phyloP scores from a whole-genome alignment of 306 rosid genomes.

The Corylus americana region DNA sequence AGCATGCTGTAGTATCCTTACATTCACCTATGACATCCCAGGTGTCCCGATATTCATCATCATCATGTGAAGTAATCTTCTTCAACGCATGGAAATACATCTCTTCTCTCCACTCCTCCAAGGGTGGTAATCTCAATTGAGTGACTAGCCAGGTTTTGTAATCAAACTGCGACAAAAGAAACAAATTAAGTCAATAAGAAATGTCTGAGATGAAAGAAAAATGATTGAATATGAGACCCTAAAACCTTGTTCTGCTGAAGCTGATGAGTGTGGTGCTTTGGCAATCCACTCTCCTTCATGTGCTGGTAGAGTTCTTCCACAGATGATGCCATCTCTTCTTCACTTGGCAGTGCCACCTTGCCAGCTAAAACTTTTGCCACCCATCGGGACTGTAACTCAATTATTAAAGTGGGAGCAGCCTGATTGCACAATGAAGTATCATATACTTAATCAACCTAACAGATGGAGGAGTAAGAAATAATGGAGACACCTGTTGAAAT shows the following conservation, averaged over 20 bases:
- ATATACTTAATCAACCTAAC: too few relatives aligned
- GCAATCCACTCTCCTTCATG: too few relatives aligned
- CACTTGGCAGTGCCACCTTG: too few relatives aligned
- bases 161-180: background rate
- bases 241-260: constrained; percentile 1
- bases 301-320: too few relatives aligned
- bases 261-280: background rate
- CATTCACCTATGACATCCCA: background rate
- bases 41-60: constrained; percentile 1
- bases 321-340: too few relatives aligned
- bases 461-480: too few relatives aligned
- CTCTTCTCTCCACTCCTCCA: background rate
- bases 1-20: background rate
- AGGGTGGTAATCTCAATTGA: background rate
- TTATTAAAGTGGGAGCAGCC: background rate
- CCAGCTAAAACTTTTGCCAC: too few relatives aligned
- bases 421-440: background rate
- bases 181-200: background rate
- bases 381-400: background rate
- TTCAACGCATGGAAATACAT: background rate
- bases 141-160: background rate
- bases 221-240: background rate
- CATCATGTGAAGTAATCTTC: background rate
- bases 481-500: too few relatives aligned
- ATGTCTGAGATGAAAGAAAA: background rate